Conservation (phyloP, 78 protist genomes). For the Pigoraptor vietnamica region DNA sequence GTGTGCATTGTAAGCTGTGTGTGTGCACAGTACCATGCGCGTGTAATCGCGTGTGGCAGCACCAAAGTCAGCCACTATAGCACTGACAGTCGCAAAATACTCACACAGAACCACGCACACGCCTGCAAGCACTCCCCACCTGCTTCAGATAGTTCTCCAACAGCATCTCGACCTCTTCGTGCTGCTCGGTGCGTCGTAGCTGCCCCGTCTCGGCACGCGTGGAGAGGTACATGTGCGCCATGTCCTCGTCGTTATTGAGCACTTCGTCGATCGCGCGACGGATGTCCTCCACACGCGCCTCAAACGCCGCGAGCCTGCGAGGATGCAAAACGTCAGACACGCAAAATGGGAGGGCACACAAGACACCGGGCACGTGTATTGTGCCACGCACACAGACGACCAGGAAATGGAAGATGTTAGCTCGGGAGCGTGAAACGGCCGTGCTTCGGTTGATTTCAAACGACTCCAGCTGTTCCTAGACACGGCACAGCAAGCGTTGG, state of each 20-base stretch:
- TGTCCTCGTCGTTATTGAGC: neutral
- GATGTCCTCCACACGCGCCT: neutral
- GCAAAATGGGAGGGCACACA: neutral
- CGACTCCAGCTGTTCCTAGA: no score
- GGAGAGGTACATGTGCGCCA: conserved; percentile 2
- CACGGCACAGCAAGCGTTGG: no score
- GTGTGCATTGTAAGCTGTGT: no score
- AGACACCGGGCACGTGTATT: neutral
- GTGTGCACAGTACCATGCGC: no score
- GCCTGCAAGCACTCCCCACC: no score
- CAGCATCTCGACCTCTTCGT: neutral
- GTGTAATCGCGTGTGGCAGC: no score
- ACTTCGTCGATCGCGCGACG: neutral
- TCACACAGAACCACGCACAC: no score
- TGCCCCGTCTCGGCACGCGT: neutral
- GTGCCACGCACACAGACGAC: neutral
- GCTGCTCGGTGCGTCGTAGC: neutral
- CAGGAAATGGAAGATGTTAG: no score
- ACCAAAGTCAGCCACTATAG: no score
- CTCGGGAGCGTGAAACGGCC: no score
- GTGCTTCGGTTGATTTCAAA: no score
- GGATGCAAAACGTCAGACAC: neutral
- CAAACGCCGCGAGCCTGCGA: neutral
- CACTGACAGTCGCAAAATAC: no score
- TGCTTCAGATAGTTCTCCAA: neutral